These are phyloP conservation scores for Vitis rupestris DNA, from an alignment of 164 flowering plant genomes.

Conservation along the genomic window DNA sequence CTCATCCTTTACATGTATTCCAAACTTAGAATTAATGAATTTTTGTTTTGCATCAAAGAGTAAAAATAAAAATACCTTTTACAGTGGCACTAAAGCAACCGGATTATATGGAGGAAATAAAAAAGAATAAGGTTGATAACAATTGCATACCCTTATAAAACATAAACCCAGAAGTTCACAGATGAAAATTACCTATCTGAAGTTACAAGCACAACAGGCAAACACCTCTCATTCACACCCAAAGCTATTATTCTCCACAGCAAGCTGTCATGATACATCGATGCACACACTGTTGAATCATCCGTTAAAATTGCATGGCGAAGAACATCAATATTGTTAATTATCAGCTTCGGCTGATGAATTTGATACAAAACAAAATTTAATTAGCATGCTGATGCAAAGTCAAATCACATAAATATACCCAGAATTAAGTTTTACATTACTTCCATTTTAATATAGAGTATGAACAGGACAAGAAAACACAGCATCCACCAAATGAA, in stretches of 20 bases:
- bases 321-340: slow-evolving; percentile 84
- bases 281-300: slow-evolving; percentile 58
- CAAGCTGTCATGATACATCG: slow-evolving; percentile 88
- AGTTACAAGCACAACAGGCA: slow-evolving; percentile 78
- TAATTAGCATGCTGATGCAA: neutral
- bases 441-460: neutral
- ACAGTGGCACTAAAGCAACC: no score
- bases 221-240: slow-evolving; percentile 72
- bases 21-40: no score
- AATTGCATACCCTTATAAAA: neutral
- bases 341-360: slow-evolving; percentile 90
- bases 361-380: neutral
- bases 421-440: neutral
- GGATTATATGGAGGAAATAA: no score
- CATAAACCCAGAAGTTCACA: neutral
- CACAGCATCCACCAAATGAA: neutral
- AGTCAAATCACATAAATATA: neutral
- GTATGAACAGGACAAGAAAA: neutral
- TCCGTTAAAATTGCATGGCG: slow-evolving; percentile 56
- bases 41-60: no score
- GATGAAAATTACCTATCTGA: slow-evolving; percentile 66
- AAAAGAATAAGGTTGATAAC: no score
- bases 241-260: slow-evolving; percentile 81
- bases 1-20: no score
- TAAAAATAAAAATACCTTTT: no score